phyloP scores from a whole-genome alignment of 768 basidiomycete genomes.

The Cyclocybe aegerita region DNA sequence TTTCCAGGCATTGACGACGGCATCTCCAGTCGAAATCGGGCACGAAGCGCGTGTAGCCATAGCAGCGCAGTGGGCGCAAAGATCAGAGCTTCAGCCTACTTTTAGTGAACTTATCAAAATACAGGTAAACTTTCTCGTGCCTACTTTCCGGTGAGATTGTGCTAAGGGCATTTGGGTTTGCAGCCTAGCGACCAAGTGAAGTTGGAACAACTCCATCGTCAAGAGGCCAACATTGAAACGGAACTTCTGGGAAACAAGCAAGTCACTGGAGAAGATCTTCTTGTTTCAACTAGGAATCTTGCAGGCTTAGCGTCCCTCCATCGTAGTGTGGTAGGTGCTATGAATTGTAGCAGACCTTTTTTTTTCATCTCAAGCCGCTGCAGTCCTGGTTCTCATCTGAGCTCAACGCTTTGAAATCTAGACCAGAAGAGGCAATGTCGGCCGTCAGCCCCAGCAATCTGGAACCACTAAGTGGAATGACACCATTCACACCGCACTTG shows the following conservation, averaged over 20 bases:
- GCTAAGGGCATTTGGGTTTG: conserved; percentile 1
- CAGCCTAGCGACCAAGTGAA: conserved; percentile 42
- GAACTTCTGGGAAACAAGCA: conserved; percentile 55
- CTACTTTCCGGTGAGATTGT: not conserved
- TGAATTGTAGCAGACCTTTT: not conserved
- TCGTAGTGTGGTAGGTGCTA: conserved; percentile 73
- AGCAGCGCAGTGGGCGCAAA: conserved; percentile 83
- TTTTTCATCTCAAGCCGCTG: not conserved
- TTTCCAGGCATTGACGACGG: conserved; percentile 72
- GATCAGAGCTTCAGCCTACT: conserved; percentile 73
- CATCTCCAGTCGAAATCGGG: conserved; percentile 28
- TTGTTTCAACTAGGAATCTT: conserved; percentile 70
- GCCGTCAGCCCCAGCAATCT: conserved; percentile 49
- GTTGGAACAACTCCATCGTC: conserved; percentile 58
- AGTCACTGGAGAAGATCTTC: conserved; percentile 63
- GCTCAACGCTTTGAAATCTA: conserved; percentile 64
- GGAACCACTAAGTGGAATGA: conserved; percentile 50
- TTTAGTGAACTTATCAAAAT: conserved; percentile 61
- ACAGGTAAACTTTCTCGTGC: conserved; percentile 39
- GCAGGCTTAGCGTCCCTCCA: conserved; percentile 77
- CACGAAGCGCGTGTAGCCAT: conserved; percentile 51
- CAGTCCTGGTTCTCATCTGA: conserved; percentile 87
- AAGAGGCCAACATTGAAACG: conserved; percentile 81
- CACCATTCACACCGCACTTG: conserved; percentile 46
- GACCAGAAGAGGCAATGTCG: conserved; percentile 53